Evolutionary conservation across 1,284 basidiomycete species (phyloP).

Genomic region (Volvariella volvacea): DNA sequence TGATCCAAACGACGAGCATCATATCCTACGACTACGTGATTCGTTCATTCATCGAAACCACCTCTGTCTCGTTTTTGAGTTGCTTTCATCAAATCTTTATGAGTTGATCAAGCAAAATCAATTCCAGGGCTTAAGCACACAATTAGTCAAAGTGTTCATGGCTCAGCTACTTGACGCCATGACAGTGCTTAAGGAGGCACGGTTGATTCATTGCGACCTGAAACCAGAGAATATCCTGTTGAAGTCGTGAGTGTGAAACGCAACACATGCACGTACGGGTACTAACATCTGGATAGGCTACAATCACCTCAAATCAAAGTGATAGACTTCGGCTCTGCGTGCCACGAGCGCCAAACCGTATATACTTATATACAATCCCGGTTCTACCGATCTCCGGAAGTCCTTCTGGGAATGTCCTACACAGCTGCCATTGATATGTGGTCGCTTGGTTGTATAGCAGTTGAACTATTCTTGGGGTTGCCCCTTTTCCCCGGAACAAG

Average conservation of each 20-base stretch:
- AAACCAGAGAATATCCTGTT: constrained; percentile 96
- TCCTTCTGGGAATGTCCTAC: constrained; percentile 92
- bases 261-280: constrained; percentile 5
- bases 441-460: constrained; percentile 94
- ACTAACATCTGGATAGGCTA: constrained; percentile 43
- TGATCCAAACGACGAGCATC: constrained; percentile 93
- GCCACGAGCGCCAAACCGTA: constrained; percentile 97
- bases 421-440: constrained; percentile 95
- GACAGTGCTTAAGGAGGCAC: constrained; percentile 89
- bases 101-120: constrained; percentile 99
- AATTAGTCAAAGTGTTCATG: constrained; percentile 97
- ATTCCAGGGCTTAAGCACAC: constrained; percentile 94
- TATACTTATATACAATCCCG: constrained; percentile 99
- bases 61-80: constrained; percentile 95
- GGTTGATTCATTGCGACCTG: constrained; percentile 96
- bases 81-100: constrained; percentile 96
- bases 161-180: constrained; percentile 91
- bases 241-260: constrained; percentile 66
- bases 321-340: constrained; percentile 98
- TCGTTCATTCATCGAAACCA: constrained; percentile 97
- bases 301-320: constrained; percentile 99
- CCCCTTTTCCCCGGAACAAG: constrained; percentile 97
- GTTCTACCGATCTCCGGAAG: constrained; percentile 98
- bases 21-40: constrained; percentile 92
- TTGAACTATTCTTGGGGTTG: constrained; percentile 94